Evolutionary conservation across 139 green algal genomes (phyloP), one percentile per base, ranked within the genome.

Genomic region (Gonium pectorale): DNA sequence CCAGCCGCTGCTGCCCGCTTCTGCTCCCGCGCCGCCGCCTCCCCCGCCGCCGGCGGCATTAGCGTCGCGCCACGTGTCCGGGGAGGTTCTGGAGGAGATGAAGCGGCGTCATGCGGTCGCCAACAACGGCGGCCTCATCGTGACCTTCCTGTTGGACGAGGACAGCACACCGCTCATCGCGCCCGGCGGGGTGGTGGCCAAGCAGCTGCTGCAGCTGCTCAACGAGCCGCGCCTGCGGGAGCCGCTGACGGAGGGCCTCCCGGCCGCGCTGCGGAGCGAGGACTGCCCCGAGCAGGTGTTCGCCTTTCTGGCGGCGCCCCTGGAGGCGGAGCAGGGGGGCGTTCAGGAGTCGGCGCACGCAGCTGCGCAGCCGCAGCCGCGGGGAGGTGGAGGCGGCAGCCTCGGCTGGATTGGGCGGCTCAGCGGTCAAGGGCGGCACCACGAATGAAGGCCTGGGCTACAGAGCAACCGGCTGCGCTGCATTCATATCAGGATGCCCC

Each of bases 111-210:
- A 78, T 31, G 11, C 64, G 5, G 79, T 89, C 56, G 41, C 75
- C 37, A 71, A 75, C 83, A 91, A 91, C 46, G 87, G 83, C 27
- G 87, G 87, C 17, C 79, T 91, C 9, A 86, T 91, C 38, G 83
- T 91, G 29, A 91, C 87, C 11, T 91, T 89, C 56, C 79, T 88
- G 83, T 59, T 89, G 72, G 88, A 90, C 33, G 86, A 90, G 40
- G 71, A 84, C 27, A 26, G 33, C 26, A 56, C 27, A 11, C 78
- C 60, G 31, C 41, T 83, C 24, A 83, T 83, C n/a, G 77, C 64
- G 62, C 77, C 66, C 43, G 72, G 77, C 56, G 17, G 52, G 37
- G 33, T 29, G 26, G 62, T 85, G 46, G 9, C 79, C 13, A 31
- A 49, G 35, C 66, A 75, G 79, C 66, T 78, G 46, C 63, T 85